phyloP scores from a whole-genome alignment of 2,329 filamentous ascomycete species.

The Aspergillus ochraceus region DNA sequence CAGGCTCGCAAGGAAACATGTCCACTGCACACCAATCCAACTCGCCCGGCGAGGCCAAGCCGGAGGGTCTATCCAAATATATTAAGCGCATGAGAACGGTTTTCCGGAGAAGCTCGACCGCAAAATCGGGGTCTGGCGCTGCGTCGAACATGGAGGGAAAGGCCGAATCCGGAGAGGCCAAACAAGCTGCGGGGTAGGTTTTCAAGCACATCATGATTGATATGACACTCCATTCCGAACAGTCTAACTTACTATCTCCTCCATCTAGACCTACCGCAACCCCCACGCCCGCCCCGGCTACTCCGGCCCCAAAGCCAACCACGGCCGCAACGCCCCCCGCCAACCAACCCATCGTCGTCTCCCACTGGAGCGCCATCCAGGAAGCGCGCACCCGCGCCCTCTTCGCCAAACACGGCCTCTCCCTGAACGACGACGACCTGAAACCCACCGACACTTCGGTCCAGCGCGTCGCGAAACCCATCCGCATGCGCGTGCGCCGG shows the following conservation, averaged over 20 bases:
- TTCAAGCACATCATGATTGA: not conserved
- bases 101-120: slow-evolving; percentile 31
- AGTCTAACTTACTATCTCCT: not conserved
- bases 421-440: slow-evolving; percentile 45
- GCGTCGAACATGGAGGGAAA: slow-evolving; percentile 20
- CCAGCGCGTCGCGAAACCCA: slow-evolving; percentile 46
- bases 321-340: not conserved
- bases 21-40: slow-evolving; percentile 19
- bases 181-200: slow-evolving; percentile 12
- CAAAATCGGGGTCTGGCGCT: slow-evolving; percentile 31
- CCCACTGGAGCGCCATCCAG: slow-evolving; percentile 40
- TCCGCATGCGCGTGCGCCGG: slow-evolving; percentile 50
- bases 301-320: slow-evolving; percentile 4
- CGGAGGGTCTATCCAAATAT: slow-evolving; percentile 40
- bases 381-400: slow-evolving; percentile 46
- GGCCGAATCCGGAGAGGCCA: slow-evolving; percentile 4
- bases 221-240: too few relatives aligned
- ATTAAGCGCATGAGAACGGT: slow-evolving; percentile 42
- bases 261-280: not conserved
- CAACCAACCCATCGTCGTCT: slow-evolving; percentile 22
- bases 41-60: slow-evolving; percentile 23
- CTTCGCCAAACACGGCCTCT: slow-evolving; percentile 50
- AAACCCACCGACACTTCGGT: slow-evolving; percentile 35
- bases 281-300: not conserved
- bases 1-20: slow-evolving; percentile 10